Evolutionary conservation across 2,329 filamentous ascomycete species (phyloP), one percentile per base, ranked within the genome.

Genomic region (Beauveria sp.): DNA sequence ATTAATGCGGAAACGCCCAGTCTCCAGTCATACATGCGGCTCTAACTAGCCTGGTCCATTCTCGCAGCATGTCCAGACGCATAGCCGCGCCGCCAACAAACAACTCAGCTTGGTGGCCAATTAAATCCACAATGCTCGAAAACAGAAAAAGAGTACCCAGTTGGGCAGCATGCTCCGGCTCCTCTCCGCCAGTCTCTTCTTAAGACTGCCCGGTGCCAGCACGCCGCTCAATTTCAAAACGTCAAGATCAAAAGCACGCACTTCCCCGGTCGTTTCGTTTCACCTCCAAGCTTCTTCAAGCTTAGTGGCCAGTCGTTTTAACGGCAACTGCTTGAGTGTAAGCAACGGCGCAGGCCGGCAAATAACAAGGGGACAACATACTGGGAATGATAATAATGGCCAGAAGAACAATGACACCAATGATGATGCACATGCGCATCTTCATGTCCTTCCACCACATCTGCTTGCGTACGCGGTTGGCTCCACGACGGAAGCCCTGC

Each of bases 371-470:
- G 14, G 18, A 41, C 7, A 48, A 54, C 58, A 8, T 60, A 60
- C 58, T 55, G 20, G 94, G 94, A 68, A 97, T 87, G 72, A 99
- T 94, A 74, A 99, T 97, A 75, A 99, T 85, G 68, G 96, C 80
- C 67, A 99, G 84, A 69, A 99, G 82, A 68, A 97, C 84, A 75
- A 97, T 89, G 76, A 99, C 89, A 71, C 92, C 94, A 63, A 87
- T 82, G 72, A 96, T 89, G 69, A 99, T 81, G 79, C 93, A 97
- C 82, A 97, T 94, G 76, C 94, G 88, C 94, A 99, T 99, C 86
- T 97, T 97, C 91, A 97, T 96, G 73, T 97, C 93, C 84, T 97
- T 97, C 93, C 92, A 97, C 93, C 93, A 97, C 93, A 97, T 97
- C 77, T 96, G 88, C 82, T 92, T 93, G 76, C 94, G 87, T 69